A percentile compares a stretch with the other conserved stretches of the same genome.
Evolutionary conservation across 495 filamentous ascomycete species (phyloP).

Genomic region (Penicillium riverlandense): DNA sequence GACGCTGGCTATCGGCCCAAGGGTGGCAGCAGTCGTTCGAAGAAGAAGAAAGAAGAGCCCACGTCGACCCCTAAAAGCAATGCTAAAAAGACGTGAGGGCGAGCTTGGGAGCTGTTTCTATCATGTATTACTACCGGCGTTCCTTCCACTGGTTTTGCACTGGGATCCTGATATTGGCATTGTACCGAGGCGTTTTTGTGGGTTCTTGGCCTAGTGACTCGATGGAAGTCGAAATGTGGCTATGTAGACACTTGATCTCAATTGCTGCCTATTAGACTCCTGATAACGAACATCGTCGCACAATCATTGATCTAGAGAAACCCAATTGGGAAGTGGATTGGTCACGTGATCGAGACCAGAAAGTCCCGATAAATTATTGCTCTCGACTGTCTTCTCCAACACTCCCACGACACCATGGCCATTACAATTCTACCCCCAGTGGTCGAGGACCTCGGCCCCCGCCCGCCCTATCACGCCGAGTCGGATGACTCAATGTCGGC

Average conservation of each 20-base stretch:
- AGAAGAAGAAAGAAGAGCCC: conserved; percentile 57
- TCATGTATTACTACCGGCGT: conserved; percentile 13
- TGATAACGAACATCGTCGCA: too few species aligned
- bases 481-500: conserved; percentile 40
- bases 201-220: too few species aligned
- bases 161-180: neutral
- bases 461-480: conserved; percentile 11
- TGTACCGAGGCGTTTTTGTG: too few species aligned
- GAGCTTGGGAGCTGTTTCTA: conserved; percentile 1
- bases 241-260: too few species aligned
- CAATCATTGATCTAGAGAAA: too few species aligned
- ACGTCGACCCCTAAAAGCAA: conserved; percentile 21
- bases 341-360: neutral
- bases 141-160: conserved; percentile 1
- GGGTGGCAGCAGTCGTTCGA: conserved; percentile 51
- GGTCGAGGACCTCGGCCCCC: conserved; percentile 25
- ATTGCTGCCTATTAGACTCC: too few species aligned
- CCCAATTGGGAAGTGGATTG: neutral
- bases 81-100: conserved; percentile 24
- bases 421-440: conserved; percentile 72
- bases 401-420: conserved; percentile 47
- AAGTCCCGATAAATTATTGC: neutral
- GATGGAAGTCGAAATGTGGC: too few species aligned
- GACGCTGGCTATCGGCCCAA: conserved; percentile 67
- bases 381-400: neutral